phyloP scores from a whole-genome alignment of 1,284 basidiomycete genomes.

The Moniliella sp. region DNA sequence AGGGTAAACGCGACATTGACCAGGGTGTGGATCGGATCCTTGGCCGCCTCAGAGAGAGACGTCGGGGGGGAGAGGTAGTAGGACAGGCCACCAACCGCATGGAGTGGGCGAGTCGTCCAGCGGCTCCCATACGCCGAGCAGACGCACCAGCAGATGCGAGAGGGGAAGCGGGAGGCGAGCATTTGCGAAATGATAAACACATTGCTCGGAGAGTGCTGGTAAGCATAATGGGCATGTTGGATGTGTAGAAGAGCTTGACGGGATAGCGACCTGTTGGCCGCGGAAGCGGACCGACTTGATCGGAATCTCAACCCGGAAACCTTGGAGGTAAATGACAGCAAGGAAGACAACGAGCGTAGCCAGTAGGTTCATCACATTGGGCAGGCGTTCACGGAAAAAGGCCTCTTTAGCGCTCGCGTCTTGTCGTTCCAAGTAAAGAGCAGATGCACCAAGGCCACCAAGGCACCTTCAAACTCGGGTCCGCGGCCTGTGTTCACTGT shows the following conservation, averaged over 20 bases:
- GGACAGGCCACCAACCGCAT: constrained; percentile 71
- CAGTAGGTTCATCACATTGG: constrained; percentile 91
- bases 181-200: constrained; percentile 92
- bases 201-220: constrained; percentile 79
- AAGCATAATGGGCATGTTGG: constrained; percentile 99
- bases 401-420: constrained; percentile 88
- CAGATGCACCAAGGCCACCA: constrained; percentile 88
- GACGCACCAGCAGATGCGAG: constrained; percentile 66
- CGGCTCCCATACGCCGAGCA: constrained; percentile 92
- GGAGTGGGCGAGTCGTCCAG: constrained; percentile 75
- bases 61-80: constrained; percentile 96
- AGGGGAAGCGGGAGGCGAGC: constrained; percentile 65
- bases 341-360: constrained; percentile 79
- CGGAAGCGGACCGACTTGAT: constrained; percentile 90
- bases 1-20: constrained; percentile 83
- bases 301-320: constrained; percentile 94
- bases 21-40: constrained; percentile 78
- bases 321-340: constrained; percentile 89
- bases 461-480: constrained; percentile 88
- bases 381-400: constrained; percentile 87
- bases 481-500: constrained; percentile 94
- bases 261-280: constrained; percentile 82
- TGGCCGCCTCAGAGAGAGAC: constrained; percentile 60
- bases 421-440: constrained; percentile 98
- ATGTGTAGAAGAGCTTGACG: constrained; percentile 94